Percentiles rank a stretch among this genome's conserved stretches.
Conservation (phyloP, 2,329 filamentous ascomycete species). For the Fusarium proliferatum region DNA sequence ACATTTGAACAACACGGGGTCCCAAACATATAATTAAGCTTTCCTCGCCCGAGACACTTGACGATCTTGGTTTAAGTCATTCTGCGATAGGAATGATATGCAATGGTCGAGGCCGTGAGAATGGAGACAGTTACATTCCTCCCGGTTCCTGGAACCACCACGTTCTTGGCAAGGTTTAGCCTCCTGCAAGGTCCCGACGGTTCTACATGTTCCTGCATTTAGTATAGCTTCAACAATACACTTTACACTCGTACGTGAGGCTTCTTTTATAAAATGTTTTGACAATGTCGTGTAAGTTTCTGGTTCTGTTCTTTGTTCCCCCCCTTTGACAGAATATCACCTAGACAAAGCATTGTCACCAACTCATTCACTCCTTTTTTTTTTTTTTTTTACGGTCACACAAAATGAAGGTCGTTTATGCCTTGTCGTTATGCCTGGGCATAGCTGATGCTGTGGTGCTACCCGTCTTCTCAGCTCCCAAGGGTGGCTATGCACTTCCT, state of each 20-base stretch:
- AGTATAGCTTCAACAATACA: not conserved
- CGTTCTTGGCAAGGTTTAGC: not conserved
- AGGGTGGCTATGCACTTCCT: constrained; percentile 1
- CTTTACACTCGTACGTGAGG: not conserved
- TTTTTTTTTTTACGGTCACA: not conserved
- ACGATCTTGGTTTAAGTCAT: not conserved
- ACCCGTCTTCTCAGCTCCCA: not conserved
- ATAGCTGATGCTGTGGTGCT: not conserved
- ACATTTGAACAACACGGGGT: not conserved
- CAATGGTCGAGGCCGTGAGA: constrained; percentile 6
- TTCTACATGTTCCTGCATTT: constrained; percentile 10
- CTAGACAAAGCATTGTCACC: not conserved
- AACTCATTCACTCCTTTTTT: not conserved
- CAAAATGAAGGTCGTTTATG: constrained; percentile 15
- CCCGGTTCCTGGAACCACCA: not conserved
- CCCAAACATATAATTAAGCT: not conserved
- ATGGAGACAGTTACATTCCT: constrained; percentile 10
- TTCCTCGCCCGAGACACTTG: not conserved
- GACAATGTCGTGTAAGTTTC: not conserved
- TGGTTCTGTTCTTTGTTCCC: not conserved
- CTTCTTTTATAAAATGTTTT: constrained; percentile 15
- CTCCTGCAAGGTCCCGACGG: constrained; percentile 9
- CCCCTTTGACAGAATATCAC: not conserved
- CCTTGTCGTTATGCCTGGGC: constrained; percentile 5
- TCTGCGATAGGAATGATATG: constrained; percentile 11